Base-by-base conservation (phyloP, 192 early-diverging fungal genomes). In the Spizellomyces sp. region DNA sequence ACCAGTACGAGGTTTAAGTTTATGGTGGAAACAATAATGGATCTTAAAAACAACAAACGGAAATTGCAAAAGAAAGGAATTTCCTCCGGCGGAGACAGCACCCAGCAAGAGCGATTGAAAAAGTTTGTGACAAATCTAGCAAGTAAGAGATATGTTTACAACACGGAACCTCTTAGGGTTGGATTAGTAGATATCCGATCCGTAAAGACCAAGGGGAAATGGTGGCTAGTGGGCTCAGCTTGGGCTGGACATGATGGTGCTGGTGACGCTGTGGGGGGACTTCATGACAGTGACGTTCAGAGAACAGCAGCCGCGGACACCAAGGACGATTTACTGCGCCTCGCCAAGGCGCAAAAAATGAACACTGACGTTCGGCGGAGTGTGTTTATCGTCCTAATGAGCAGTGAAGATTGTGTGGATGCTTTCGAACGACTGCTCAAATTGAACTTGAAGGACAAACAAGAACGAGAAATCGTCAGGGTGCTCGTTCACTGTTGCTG, bases 191-290 rank as follows among this genome's bases (percentile, higher is more conserved):
- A 99, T 68, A 96, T 99, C 71, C 84, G 84, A 50, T 80, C 86
- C 9, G 80, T 93, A 44, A 86, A 88, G 17, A 92, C 90, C 9
- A 93, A 93, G 70, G 95, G 95, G 74, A 95, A 95, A 77, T 99
- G 97, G 97, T 99, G 97, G 97, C 82, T 98, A 27, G 93, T 98
- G 8, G 97, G 97, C 22, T 83, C 95, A 4, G 92, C 94, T 17
- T 99, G 97, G 96, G 88, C 86, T 19, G 94, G 92, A 44, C 88
- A 90, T 62, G 76, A 87, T 72, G 79, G 79, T 41, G 86, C 82
- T 41, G 15, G 0, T 9, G 19, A 22, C 15, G 42, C 58, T 1
- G 52, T 27, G 9, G 42, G 22, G 5, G 46, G 15, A 36, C 58
- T 44, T 15, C 56, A 8, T 8, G 75, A 75, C 55, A 46, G 9